Conservation (phyloP, 495 filamentous ascomycete species). For the Elasticomyces elasticus region DNA sequence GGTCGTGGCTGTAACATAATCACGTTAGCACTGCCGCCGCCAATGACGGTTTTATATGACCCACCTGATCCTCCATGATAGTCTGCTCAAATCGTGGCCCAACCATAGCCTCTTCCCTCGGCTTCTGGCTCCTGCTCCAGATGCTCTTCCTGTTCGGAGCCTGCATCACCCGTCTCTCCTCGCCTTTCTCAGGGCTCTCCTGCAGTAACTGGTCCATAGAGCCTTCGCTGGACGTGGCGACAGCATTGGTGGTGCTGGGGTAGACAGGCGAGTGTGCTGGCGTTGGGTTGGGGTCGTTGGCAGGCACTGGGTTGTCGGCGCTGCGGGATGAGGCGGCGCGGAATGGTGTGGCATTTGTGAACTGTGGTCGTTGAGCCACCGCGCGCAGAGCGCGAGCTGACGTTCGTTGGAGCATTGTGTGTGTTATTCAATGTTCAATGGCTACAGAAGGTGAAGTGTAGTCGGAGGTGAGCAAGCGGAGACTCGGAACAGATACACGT, state of each 20-base stretch:
- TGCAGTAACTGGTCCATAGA: constrained; percentile 37
- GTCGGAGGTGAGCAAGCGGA: not conserved
- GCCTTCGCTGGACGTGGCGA: constrained; percentile 41
- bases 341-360: not conserved
- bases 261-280: constrained; percentile 5
- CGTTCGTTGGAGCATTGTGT: constrained; percentile 15
- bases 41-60: too few species aligned
- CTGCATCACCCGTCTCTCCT: constrained; percentile 55
- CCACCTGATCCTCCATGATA: constrained; percentile 76
- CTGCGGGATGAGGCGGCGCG: constrained; percentile 2
- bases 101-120: constrained; percentile 69
- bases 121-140: constrained; percentile 79
- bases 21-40: not conserved
- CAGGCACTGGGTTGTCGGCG: constrained; percentile 41
- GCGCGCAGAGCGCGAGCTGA: not conserved
- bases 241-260: constrained; percentile 52
- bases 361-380: not conserved
- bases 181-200: constrained; percentile 51
- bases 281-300: constrained; percentile 47
- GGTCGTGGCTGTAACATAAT: constrained; percentile 59
- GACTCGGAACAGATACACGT: too few species aligned
- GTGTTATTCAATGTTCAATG: not conserved
- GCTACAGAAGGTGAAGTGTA: not conserved
- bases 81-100: constrained; percentile 97
- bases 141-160: constrained; percentile 73